These are phyloP conservation scores for Xylariomycetidae sp. DNA, from an alignment of 2,329 filamentous ascomycete species.

Conservation along the genomic window DNA sequence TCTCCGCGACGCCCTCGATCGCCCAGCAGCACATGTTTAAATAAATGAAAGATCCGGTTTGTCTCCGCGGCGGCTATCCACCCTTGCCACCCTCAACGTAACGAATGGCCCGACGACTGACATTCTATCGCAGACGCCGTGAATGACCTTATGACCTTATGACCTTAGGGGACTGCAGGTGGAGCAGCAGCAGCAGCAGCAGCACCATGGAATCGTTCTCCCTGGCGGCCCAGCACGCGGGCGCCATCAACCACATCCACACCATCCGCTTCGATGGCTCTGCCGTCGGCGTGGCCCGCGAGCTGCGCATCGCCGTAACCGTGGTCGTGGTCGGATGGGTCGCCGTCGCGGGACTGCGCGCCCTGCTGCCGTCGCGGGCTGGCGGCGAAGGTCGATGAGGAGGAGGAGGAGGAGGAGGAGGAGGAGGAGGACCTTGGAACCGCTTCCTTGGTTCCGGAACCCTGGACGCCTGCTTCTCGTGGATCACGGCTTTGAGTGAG, in stretches of 20 bases:
- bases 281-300: slow-evolving; percentile 19
- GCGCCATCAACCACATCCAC: slow-evolving; percentile 27
- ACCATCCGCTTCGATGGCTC: slow-evolving; percentile 24
- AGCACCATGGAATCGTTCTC: slow-evolving; percentile 29
- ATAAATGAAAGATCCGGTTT: too few relatives aligned
- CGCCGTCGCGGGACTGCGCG: slow-evolving; percentile 23
- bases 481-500: too few relatives aligned
- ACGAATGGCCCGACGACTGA: too few relatives aligned
- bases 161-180: too few relatives aligned
- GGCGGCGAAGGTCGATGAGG: slow-evolving; percentile 2
- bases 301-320: slow-evolving; percentile 25
- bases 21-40: too few relatives aligned
- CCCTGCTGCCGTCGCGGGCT: slow-evolving; percentile 7
- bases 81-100: too few relatives aligned
- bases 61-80: too few relatives aligned
- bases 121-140: not conserved
- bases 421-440: too few relatives aligned
- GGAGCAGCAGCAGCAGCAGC: not conserved
- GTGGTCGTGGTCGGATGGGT: slow-evolving; percentile 28
- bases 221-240: slow-evolving; percentile 28
- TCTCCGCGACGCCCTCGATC: too few relatives aligned
- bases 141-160: too few relatives aligned
- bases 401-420: not conserved
- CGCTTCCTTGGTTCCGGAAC: too few relatives aligned
- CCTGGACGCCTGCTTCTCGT: too few relatives aligned